Evolutionary conservation across 164 flowering plant species (phyloP).

Genomic region (Magnolia sinica): DNA sequence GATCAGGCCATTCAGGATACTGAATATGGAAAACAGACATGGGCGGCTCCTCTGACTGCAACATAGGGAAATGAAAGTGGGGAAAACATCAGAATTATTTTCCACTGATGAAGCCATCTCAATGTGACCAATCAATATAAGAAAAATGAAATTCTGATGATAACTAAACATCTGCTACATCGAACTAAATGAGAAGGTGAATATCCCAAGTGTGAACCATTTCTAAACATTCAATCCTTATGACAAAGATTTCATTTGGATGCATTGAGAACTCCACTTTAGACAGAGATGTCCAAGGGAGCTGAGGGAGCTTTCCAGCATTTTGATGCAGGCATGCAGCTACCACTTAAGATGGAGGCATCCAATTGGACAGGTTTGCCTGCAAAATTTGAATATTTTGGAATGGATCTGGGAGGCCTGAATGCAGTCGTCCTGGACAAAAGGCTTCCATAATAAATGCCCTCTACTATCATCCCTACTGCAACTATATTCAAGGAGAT

Average conservation of each 20-base stretch:
- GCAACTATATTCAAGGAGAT: too few relatives aligned
- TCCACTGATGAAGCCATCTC: neutral
- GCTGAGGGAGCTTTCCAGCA: neutral
- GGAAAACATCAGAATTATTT: neutral
- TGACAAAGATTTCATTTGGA: neutral
- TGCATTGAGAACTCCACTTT: too few relatives aligned
- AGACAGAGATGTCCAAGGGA: neutral
- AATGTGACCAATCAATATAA: neutral
- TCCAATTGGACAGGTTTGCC: too few relatives aligned
- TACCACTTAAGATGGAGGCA: neutral
- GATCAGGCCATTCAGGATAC: conserved; percentile 98
- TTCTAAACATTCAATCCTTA: neutral
- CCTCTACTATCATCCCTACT: too few relatives aligned
- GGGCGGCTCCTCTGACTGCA: conserved; percentile 71
- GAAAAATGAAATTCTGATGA: neutral
- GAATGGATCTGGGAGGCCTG: too few relatives aligned
- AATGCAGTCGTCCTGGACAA: too few relatives aligned
- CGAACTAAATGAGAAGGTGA: neutral
- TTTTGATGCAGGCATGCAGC: neutral
- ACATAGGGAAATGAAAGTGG: neutral
- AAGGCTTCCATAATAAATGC: too few relatives aligned
- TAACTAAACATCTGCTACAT: neutral
- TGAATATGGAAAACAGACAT: conserved; percentile 76
- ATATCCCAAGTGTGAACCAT: neutral
- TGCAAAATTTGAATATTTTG: too few relatives aligned